Percentiles rank a stretch among this genome's conserved stretches.
phyloP scores from a whole-genome alignment of 768 basidiomycete species.

The Hypholoma sublateritium region DNA sequence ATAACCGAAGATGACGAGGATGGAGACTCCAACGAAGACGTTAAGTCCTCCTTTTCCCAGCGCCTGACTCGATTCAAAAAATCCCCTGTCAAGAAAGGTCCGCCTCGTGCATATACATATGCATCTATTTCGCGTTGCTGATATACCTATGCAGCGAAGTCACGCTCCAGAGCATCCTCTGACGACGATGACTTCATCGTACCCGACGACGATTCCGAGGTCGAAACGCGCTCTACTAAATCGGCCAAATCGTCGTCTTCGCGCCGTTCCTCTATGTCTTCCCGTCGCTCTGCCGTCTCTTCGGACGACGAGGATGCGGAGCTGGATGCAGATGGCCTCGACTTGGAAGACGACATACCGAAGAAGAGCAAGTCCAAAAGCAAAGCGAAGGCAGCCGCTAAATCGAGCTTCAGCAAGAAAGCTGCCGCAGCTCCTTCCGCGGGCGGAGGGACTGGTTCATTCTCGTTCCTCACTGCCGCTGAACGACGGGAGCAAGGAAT shows the following conservation, averaged over 20 bases:
- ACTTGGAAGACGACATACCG: constrained; percentile 20
- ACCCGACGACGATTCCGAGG: constrained; percentile 58
- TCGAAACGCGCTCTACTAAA: constrained; percentile 46
- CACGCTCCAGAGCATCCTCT: constrained; percentile 34
- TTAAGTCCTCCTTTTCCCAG: constrained; percentile 54
- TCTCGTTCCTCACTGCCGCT: constrained; percentile 77
- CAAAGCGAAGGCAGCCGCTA: constrained; percentile 18
- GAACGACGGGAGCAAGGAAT: constrained; percentile 73
- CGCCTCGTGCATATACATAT: neutral
- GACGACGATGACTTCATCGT: constrained; percentile 77
- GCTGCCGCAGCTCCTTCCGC: constrained; percentile 25
- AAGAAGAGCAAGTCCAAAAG: constrained; percentile 34
- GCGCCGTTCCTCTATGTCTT: constrained; percentile 50
- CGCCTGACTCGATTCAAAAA: constrained; percentile 66
- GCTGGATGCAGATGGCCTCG: constrained; percentile 22
- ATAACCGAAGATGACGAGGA: constrained; percentile 56
- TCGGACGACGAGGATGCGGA: constrained; percentile 45
- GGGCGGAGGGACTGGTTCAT: constrained; percentile 25
- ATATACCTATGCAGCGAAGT: constrained; percentile 33
- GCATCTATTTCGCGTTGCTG: constrained; percentile 1
- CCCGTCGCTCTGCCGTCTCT: constrained; percentile 35
- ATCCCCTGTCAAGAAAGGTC: constrained; percentile 56
- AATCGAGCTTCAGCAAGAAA: constrained; percentile 27
- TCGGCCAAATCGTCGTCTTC: constrained; percentile 42
- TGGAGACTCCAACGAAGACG: constrained; percentile 54